phyloP scores from a whole-genome alignment of 2,329 filamentous ascomycete genomes.

The Colletotrichum agaves region DNA sequence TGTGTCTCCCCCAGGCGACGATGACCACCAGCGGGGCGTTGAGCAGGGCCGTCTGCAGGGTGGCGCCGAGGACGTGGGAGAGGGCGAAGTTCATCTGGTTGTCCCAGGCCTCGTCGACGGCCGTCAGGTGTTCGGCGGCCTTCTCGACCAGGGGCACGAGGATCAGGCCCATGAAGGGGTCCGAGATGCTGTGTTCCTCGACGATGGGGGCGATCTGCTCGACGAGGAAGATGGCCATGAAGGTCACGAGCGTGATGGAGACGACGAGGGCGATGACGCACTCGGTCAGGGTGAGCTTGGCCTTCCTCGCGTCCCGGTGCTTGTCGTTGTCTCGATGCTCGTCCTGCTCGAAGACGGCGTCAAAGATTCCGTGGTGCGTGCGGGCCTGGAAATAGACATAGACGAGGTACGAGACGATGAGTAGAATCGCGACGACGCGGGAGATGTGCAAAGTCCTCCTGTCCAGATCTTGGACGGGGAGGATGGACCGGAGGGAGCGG shows the following conservation, averaged over 20 bases:
- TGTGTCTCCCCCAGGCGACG: slow-evolving; percentile 81
- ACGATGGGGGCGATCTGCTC: slow-evolving; percentile 74
- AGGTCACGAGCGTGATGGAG: slow-evolving; percentile 74
- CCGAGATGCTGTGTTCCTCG: slow-evolving; percentile 55
- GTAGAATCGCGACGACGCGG: slow-evolving; percentile 75
- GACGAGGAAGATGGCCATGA: slow-evolving; percentile 80
- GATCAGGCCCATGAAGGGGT: slow-evolving; percentile 75
- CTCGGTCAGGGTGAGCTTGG: slow-evolving; percentile 80
- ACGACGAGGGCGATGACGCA: slow-evolving; percentile 72
- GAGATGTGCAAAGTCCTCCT: slow-evolving; percentile 72
- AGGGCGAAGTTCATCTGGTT: slow-evolving; percentile 87
- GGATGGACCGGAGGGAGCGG: slow-evolving; percentile 48
- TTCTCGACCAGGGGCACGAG: slow-evolving; percentile 87
- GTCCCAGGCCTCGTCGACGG: slow-evolving; percentile 86
- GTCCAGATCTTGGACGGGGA: slow-evolving; percentile 52
- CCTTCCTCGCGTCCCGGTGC: slow-evolving; percentile 67
- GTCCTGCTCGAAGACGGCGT: slow-evolving; percentile 77
- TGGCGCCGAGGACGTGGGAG: slow-evolving; percentile 86
- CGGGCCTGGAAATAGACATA: slow-evolving; percentile 80
- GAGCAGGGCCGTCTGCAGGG: slow-evolving; percentile 88
- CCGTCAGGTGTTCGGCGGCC: slow-evolving; percentile 85
- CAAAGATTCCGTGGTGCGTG: slow-evolving; percentile 81
- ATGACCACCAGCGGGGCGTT: slow-evolving; percentile 87
- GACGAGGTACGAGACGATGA: slow-evolving; percentile 74
- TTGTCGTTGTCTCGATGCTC: slow-evolving; percentile 74